Evolutionary conservation across 2,329 filamentous ascomycete species (phyloP), one percentile per base, ranked within the genome.

Genomic region (Chaetomium sp.): DNA sequence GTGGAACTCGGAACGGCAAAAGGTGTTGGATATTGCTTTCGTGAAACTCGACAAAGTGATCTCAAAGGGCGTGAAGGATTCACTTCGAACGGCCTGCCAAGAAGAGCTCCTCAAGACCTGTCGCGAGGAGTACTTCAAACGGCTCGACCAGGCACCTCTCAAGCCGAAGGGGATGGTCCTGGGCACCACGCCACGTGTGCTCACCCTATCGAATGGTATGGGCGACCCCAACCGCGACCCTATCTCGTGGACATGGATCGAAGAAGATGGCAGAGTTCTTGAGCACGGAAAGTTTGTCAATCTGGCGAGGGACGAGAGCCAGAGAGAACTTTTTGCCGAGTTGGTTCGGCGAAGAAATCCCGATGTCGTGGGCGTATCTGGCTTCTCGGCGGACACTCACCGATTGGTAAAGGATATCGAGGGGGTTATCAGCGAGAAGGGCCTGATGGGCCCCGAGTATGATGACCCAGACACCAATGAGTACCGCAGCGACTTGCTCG

Each of bases 101-200:
- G 93, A 96, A 72, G 89, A 93, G 72, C 87, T 99, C 57, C 88
- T 93, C n/a, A 91, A 90, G 72, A 85, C 88, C 62, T 96, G 93
- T 72, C 90, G 95, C 59, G 92, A 96, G 70, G 91, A 93, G 67
- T 98, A 95, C 77, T 90, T 89, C 51, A 89, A 90, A 76, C 91
- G 93, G 75, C 86, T 99, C 27, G 95, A 99, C 73, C 95, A 99
- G 78, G 93, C 95, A 9, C 95, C 95, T 0, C 96, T 93, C 79
- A 97, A 97, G 77, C 93, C 95, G 5, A 93, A 94, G 77, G 93
- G 93, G 10, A 92, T 97, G 86, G 85, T 93, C 23, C 82, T 96
- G 47, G 95, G 95, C 29, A 97, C 93, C 0, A 85, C 90, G 7
- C 93, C 95, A 54, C 90, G 94, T 35, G 92, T 97, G 5, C 84